These are phyloP conservation scores for Babesia ovata DNA, from an alignment of 169 alveolate genomes.

Conservation along the genomic window DNA sequence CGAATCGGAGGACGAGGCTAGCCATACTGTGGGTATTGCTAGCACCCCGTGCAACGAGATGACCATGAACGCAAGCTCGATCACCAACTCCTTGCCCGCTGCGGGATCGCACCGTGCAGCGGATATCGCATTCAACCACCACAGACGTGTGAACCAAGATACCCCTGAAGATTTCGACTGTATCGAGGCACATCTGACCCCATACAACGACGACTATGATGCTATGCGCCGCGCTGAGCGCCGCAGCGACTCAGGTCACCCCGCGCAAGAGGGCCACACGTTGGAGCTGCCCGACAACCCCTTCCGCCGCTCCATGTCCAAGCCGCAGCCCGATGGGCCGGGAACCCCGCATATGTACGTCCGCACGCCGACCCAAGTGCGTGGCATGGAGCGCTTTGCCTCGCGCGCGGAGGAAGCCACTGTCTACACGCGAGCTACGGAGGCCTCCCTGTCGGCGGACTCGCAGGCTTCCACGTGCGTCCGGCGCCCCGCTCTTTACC, in stretches of 20 bases:
- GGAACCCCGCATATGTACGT: neutral
- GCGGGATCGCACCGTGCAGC: slow-evolving; percentile 1
- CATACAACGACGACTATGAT: neutral
- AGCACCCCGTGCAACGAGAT: slow-evolving; percentile 8
- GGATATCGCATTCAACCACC: slow-evolving; percentile 17
- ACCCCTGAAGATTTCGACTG: neutral
- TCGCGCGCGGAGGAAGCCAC: neutral
- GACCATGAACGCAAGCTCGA: neutral
- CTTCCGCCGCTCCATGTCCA: neutral
- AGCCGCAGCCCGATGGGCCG: neutral
- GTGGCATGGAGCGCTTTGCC: neutral
- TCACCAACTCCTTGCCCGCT: neutral
- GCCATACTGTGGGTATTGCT: neutral
- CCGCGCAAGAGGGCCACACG: neutral
- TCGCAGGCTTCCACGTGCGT: slow-evolving; percentile 13
- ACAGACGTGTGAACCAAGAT: neutral
- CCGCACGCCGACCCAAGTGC: slow-evolving; percentile 25
- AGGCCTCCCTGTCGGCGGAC: neutral
- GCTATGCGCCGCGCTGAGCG: neutral
- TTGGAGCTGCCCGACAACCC: neutral
- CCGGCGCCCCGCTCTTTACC: neutral
- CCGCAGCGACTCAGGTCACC: slow-evolving; percentile 2
- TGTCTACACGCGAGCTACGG: slow-evolving; percentile 11
- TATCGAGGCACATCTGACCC: neutral
- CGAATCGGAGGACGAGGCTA: slow-evolving; percentile 19